Evolutionary conservation across 352 stramenopile species (phyloP), one percentile per base, ranked within the genome.

Genomic region (Phytophthora vignae): DNA sequence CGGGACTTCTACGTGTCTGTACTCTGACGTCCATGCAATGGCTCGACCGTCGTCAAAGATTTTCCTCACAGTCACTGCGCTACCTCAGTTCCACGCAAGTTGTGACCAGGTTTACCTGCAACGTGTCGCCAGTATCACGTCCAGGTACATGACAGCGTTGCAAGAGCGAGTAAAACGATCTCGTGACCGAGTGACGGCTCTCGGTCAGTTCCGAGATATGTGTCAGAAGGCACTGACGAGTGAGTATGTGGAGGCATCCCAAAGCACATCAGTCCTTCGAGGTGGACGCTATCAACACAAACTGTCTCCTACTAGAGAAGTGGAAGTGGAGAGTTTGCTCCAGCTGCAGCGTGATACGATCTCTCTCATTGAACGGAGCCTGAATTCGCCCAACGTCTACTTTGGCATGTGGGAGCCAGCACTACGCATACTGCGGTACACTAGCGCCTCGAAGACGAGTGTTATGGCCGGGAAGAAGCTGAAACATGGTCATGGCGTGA

Each of bases 401-500:
- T 73, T 93, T 59, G 88, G 76, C 0, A 67, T 94, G 31, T 73
- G 83, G 38, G 83, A 96, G 56, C 85, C 88, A 11, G 76, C 76
- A 6, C 54, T 81, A 1, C 67, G 76, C 15, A 63, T 77, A 15
- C 56, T 96, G 0, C 56, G 54, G 5, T 96, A 88, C 54, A 89
- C 87, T 0, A 78, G 74, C 36, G 84, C 88, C 0, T 90, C 88
- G 0, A 63, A 64, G 1, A 61, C 22, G 1, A 96, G 88, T 31
- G n/a, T 58, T 8, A 94, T 94, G 88, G 63, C 69, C 2, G 74
- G 71, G 3, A 96, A 93, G 55, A 74, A 83, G 12, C 60, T 96
- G 29, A 84, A 85, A 25, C 78, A 78, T 17, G 84, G 78, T 0
- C 54, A 85, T 36, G 85, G 87, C 6, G 73, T 96, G 7, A 92